Evolutionary conservation across 2,329 filamentous ascomycete genomes (phyloP), one percentile per base, ranked within the genome.

Genomic region (Fonsecaea nubica): DNA sequence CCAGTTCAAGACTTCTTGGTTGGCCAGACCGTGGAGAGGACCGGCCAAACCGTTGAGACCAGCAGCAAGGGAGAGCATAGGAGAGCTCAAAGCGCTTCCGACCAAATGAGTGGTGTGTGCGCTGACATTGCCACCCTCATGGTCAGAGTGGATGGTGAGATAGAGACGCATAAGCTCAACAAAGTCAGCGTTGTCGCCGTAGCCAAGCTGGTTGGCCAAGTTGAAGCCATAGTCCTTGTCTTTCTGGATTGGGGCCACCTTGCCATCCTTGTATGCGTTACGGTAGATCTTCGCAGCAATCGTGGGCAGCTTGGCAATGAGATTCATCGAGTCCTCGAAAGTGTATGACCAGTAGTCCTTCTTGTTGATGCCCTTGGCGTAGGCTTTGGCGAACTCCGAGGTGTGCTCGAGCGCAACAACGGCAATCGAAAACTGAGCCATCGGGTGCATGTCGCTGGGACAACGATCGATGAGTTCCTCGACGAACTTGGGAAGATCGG

Each of bases 201-300:
- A 99, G 77, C 95, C 95, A 76, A 99, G 92, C 89, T 97, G 93
- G 89, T 98, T 98, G 83, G 95, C 93, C 81, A 99, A 92, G 91
- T 99, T 99, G 92, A 90, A 99, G 76, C 90, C 88, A 86, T 97
- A 99, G 81, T 99, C 95, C 91, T 98, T 95, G 86, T 98, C 94
- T 88, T 97, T 96, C 87, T 98, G 90, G 80, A 97, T 88, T 63
- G 93, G 81, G 68, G 92, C 92, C 74, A 99, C 94, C 90, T 98
- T 98, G 85, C 95, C 95, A 79, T 96, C 95, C 90, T 98, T 97
- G 92, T 96, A 99, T 81, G 98, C 90, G 82, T 99, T 99, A 86
- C 96, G 95, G 90, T 99, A 99, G 88, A 99, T 99, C 85, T 93
- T 92, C 72, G 95, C 86, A 72, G 95, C 95, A 77, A 99, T 97